phyloP scores from a whole-genome alignment of 352 stramenopile genomes.

The Globisporangium perplexum region DNA sequence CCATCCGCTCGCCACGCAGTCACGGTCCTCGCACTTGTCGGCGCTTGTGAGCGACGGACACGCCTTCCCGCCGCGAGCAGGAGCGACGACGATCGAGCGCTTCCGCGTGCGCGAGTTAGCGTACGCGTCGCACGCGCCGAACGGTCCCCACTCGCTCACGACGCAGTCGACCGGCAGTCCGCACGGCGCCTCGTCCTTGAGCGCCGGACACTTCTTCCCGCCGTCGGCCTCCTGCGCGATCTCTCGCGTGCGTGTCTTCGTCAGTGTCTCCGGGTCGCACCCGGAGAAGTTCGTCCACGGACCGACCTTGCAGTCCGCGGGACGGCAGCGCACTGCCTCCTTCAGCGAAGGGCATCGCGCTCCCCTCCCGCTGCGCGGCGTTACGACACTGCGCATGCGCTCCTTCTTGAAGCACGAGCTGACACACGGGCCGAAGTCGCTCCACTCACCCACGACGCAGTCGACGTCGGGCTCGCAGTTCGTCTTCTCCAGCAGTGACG shows the following conservation, averaged over 20 bases:
- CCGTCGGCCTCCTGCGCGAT: constrained; percentile 26
- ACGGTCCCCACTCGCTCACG: constrained; percentile 40
- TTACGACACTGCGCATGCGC: constrained; percentile 31
- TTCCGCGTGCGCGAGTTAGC: constrained; percentile 22
- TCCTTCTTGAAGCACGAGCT: constrained; percentile 25
- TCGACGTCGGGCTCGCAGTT: constrained; percentile 39
- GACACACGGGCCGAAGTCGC: constrained; percentile 28
- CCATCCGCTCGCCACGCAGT: constrained; percentile 59
- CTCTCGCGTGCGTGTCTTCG: constrained; percentile 30
- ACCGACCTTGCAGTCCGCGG: constrained; percentile 40
- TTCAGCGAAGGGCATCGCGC: constrained; percentile 28
- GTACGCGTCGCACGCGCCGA: constrained; percentile 24
- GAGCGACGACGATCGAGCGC: constrained; percentile 30
- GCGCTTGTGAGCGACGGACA: constrained; percentile 33
- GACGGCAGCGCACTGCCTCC: constrained; percentile 28
- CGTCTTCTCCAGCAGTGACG: constrained; percentile 22
- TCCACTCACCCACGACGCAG: constrained; percentile 58
- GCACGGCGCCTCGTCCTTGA: constrained; percentile 28
- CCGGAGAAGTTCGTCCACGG: constrained; percentile 37
- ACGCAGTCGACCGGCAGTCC: constrained; percentile 37
- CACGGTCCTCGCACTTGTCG: constrained; percentile 25
- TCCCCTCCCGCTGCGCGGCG: constrained; percentile 22
- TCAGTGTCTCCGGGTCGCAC: constrained; percentile 23
- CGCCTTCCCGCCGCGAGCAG: constrained; percentile 26
- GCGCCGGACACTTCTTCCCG: constrained; percentile 29